Evolutionary conservation across 2,329 filamentous ascomycete species (phyloP), one percentile per base, ranked within the genome.

Genomic region (Trematosphaeria pertusa): DNA sequence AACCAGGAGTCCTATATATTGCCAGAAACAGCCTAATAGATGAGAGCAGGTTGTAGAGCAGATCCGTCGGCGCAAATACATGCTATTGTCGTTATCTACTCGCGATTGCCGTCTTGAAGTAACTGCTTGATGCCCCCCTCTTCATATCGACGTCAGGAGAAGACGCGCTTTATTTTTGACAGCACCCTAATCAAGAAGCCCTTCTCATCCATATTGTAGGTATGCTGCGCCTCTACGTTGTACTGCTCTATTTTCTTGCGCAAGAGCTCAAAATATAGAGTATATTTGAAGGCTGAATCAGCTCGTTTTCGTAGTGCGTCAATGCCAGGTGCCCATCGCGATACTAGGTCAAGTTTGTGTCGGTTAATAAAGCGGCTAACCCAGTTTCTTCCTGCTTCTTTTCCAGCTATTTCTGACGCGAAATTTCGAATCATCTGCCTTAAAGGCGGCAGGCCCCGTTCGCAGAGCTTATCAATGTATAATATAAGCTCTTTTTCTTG

Each of bases 261-360:
- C 20, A 57, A 14, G 12, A 56, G 40, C 6, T 45, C 22, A 40
- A 58, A 60, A 22, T 54, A 62, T 3, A 36, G 28, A 24, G 28
- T 43, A 42, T 55, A 61, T 40, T 50, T 44, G 8, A 26, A 12
- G 8, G 19, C n/a, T 33, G 26, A 50, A 34, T 62, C 42, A 34
- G 43, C 53, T 32, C 48, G 41, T 11, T 59, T 22, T 10, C 55
- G 31, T 17, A 35, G 24, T 10, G 11, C 7, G 31, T 62, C 50
- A 7, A 62, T 46, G 9, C 35, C 32, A 24, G 40, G 39, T 14
- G 52, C 38, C 44, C 50, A 59, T 43, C 33, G 15, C 19, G 31
- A 50, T 24, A 39, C 15, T 18, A 56, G 36, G 10, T 36, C 9
- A 21, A 41, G 22, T 3, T 34, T 21, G 21, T 51, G 35, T 11